A percentile compares a stretch with the other conserved stretches of the same genome.
Evolutionary conservation across 2,329 filamentous ascomycete species (phyloP).

Genomic region (Fusarium mexicanum): DNA sequence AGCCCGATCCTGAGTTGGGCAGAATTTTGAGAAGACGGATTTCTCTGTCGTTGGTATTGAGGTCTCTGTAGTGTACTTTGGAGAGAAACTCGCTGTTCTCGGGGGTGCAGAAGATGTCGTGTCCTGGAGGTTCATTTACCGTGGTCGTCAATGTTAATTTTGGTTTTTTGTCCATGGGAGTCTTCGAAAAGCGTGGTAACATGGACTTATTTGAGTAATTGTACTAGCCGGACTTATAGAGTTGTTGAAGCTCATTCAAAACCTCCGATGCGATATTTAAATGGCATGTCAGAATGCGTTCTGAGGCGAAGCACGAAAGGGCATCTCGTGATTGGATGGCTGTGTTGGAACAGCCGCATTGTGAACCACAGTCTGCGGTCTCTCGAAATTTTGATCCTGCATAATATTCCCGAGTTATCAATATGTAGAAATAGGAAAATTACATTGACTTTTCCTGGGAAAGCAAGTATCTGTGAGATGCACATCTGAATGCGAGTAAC

Average conservation of each 20-base stretch:
- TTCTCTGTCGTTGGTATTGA: fast-evolving
- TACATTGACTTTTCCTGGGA: not conserved
- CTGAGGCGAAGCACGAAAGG: not conserved
- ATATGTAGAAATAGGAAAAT: fast-evolving
- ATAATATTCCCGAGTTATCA: fast-evolving
- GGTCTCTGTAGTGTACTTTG: fast-evolving
- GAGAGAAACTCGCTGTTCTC: conserved; percentile 6
- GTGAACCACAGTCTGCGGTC: not conserved
- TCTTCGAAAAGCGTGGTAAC: fast-evolving
- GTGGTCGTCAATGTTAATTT: fast-evolving
- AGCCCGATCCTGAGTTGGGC: fast-evolving
- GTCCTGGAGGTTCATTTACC: not conserved
- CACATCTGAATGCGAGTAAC: not conserved
- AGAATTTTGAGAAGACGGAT: not conserved
- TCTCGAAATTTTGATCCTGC: fast-evolving
- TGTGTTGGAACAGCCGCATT: not conserved
- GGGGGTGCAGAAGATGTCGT: conserved; percentile 22
- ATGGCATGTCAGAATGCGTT: not conserved
- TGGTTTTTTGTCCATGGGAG: not conserved
- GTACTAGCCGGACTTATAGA: fast-evolving
- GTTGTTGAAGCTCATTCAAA: not conserved
- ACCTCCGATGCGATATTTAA: not conserved
- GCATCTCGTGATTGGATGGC: not conserved
- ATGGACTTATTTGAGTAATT: fast-evolving
- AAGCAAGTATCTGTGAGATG: too few species aligned